Conservation (phyloP, 169 alveolate genomes). For the Theileria luwenshuni region DNA sequence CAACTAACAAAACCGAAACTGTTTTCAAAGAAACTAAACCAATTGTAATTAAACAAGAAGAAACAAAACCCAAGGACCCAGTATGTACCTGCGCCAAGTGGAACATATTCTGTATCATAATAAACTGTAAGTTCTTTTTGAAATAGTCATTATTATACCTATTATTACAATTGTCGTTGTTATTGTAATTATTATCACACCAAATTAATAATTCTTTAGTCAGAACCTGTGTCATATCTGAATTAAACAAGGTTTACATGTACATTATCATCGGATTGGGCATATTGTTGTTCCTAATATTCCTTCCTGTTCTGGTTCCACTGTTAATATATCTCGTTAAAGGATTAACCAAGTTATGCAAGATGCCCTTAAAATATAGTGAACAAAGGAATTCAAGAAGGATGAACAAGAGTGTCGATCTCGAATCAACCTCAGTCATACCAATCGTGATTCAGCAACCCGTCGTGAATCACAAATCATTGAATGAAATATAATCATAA, state of each 20-base stretch:
- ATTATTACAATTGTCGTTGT: not conserved
- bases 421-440: too few species aligned
- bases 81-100: slow-evolving; percentile 44
- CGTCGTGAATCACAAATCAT: too few species aligned
- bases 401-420: not conserved
- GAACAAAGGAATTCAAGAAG: not conserved
- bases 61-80: not conserved
- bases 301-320: slow-evolving; percentile 61
- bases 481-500: too few species aligned
- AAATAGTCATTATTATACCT: not conserved
- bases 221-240: slow-evolving; percentile 31
- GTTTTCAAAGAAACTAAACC: not conserved
- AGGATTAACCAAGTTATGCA: not conserved
- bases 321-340: not conserved
- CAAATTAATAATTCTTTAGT: slow-evolving; percentile 18
- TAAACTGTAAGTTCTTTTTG: slow-evolving; percentile 26
- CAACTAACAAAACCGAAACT: not conserved
- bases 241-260: slow-evolving; percentile 39
- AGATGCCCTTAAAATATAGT: slow-evolving; percentile 5
- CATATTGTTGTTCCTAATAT: slow-evolving; percentile 27
- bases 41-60: not conserved
- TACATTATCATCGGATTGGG: slow-evolving; percentile 48
- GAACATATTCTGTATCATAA: slow-evolving; percentile 43
- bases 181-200: not conserved
- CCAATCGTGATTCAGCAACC: too few species aligned